phyloP scores from a whole-genome alignment of 1,284 basidiomycete genomes.

The Fomitiporia mediterranea region DNA sequence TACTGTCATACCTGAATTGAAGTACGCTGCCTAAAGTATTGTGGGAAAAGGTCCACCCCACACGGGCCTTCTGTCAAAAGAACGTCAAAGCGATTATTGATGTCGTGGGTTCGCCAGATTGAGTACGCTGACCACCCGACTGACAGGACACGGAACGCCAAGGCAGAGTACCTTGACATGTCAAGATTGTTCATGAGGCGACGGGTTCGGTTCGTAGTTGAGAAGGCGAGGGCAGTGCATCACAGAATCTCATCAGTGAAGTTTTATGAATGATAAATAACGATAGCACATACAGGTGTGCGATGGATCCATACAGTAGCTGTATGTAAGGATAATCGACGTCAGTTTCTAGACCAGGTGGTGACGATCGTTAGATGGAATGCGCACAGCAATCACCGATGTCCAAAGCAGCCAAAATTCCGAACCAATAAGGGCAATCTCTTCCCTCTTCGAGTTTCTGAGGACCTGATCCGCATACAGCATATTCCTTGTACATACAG shows the following conservation, averaged over 20 bases:
- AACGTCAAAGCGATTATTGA: conserved; percentile 33
- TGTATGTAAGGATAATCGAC: background rate
- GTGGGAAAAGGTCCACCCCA: conserved; percentile 39
- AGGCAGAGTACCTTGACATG: conserved; percentile 33
- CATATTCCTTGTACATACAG: conserved; percentile 39
- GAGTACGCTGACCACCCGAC: conserved; percentile 50
- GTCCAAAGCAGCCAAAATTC: conserved; percentile 58
- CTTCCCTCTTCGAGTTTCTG: conserved; percentile 44
- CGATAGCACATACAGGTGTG: conserved; percentile 34
- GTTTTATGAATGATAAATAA: background rate
- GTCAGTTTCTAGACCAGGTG: background rate
- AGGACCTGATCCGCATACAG: conserved; percentile 38
- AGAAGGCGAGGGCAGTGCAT: background rate
- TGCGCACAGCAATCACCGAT: conserved; percentile 39
- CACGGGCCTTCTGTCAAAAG: conserved; percentile 45
- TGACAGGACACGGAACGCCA: conserved; percentile 42
- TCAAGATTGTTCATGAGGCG: background rate
- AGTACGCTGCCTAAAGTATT: conserved; percentile 38
- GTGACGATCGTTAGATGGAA: background rate
- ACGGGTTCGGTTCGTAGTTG: background rate
- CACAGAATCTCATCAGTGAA: background rate
- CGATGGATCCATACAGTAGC: conserved; percentile 44
- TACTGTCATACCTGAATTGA: background rate
- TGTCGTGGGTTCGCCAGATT: conserved; percentile 40
- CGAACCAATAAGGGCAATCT: conserved; percentile 45